Percentiles rank a stretch among this genome's conserved stretches.
These are phyloP conservation scores for Pythium grandisporangium DNA, from an alignment of 352 stramenopile species.

Conservation along the genomic window DNA sequence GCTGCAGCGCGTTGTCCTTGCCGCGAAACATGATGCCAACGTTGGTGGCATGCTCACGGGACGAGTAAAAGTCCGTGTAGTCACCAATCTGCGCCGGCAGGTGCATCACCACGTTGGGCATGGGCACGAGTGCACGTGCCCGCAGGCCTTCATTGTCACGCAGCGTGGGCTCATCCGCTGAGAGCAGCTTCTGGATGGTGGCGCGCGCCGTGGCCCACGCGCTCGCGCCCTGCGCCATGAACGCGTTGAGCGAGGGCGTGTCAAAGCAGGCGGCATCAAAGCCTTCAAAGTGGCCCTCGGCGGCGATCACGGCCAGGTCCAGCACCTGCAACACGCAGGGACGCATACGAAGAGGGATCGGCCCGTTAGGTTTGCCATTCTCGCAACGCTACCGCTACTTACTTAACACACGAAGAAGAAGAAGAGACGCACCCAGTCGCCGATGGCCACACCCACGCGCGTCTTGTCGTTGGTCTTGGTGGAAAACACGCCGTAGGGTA, in stretches of 20 bases:
- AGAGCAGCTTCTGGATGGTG: constrained; percentile 84
- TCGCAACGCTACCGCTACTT: background rate
- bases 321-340: constrained; percentile 33
- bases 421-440: constrained; percentile 43
- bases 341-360: background rate
- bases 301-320: constrained; percentile 85
- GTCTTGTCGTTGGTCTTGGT: constrained; percentile 51
- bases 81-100: constrained; percentile 92
- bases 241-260: constrained; percentile 85
- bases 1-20: constrained; percentile 94
- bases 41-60: constrained; percentile 94
- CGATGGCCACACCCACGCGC: constrained; percentile 79
- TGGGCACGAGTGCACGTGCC: constrained; percentile 68
- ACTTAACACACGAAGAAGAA: background rate
- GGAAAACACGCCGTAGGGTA: constrained; percentile 94
- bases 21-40: constrained; percentile 90
- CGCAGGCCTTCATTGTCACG: constrained; percentile 72
- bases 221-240: constrained; percentile 86
- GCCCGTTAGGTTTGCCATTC: background rate
- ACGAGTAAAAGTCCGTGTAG: constrained; percentile 98
- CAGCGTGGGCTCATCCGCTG: constrained; percentile 56
- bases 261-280: constrained; percentile 73
- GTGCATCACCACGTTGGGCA: constrained; percentile 80
- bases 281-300: constrained; percentile 84
- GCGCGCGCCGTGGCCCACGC: constrained; percentile 84